These are phyloP conservation scores for Dothidotthia symphoricarpi DNA, from an alignment of 2,329 filamentous ascomycete species.

Conservation along the genomic window DNA sequence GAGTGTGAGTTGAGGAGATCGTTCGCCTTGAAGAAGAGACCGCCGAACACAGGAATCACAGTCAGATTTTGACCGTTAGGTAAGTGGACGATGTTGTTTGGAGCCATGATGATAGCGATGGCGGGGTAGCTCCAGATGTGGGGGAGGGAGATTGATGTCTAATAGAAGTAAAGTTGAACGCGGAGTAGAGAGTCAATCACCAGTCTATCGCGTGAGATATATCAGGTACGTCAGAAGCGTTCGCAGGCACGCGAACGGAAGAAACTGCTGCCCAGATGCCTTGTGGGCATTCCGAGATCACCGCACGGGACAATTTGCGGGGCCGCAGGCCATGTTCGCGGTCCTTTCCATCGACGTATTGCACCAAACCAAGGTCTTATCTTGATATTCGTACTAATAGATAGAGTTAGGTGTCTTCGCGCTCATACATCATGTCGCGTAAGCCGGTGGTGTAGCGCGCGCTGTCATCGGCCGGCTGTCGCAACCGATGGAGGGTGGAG, in stretches of 20 bases:
- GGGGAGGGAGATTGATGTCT: conserved; percentile 2
- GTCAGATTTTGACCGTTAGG: conserved; percentile 85
- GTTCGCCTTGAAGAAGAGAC: conserved; percentile 82
- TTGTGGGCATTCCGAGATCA: conserved; percentile 11
- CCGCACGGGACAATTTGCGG: conserved; percentile 13
- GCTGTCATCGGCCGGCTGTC: conserved; percentile 15
- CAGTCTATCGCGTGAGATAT: conserved; percentile 20
- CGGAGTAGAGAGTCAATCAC: conserved; percentile 8
- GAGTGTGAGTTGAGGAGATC: conserved; percentile 65
- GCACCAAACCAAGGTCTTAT: too few relatives aligned
- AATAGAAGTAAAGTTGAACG: conserved; percentile 3
- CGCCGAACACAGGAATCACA: conserved; percentile 85
- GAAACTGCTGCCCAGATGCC: conserved; percentile 15
- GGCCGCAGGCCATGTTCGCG: conserved; percentile 1
- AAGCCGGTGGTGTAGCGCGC: too few relatives aligned
- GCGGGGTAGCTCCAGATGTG: conserved; percentile 23
- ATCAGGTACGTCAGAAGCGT: conserved; percentile 5
- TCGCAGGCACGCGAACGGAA: conserved; percentile 16
- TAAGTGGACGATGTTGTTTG: conserved; percentile 59
- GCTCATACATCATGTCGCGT: too few relatives aligned
- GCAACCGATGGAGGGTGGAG: conserved; percentile 8
- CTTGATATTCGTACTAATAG: too few relatives aligned
- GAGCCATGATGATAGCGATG: conserved; percentile 40
- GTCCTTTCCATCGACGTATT: too few relatives aligned
- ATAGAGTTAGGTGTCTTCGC: too few relatives aligned